These are phyloP conservation scores for Arctium minus DNA, from an alignment of 129 eudicot genomes.

Conservation along the genomic window DNA sequence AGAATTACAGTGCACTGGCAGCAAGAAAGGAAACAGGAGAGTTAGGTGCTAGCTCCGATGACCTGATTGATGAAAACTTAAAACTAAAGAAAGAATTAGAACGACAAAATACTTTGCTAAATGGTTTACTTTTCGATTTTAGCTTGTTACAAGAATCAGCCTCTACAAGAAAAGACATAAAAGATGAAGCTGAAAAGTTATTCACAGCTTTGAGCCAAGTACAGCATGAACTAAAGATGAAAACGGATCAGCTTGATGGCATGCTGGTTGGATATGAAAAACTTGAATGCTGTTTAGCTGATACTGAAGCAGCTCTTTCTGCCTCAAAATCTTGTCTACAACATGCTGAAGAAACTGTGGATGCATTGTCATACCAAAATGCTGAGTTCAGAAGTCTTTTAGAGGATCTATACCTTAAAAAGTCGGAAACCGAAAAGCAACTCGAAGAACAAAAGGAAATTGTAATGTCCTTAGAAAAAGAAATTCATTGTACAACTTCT, in stretches of 20 bases:
- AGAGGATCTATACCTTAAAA: constrained; percentile 55
- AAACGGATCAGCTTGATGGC: constrained; percentile 49
- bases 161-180: constrained; percentile 59
- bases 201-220: constrained; percentile 41
- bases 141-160: constrained; percentile 86
- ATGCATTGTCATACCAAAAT: constrained; percentile 55
- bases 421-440: constrained; percentile 61
- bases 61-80: constrained; percentile 31
- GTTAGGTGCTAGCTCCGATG: constrained; percentile 16
- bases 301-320: constrained; percentile 51
- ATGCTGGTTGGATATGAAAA: constrained; percentile 33
- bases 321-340: constrained; percentile 55
- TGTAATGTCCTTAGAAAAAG: constrained; percentile 61
- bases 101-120: constrained; percentile 50
- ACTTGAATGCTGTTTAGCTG: constrained; percentile 56
- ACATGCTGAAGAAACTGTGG: constrained; percentile 47
- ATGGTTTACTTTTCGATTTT: constrained; percentile 75
- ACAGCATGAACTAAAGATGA: constrained; percentile 49
- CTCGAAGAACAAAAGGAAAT: constrained; percentile 63
- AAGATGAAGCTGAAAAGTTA: constrained; percentile 67
- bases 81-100: constrained; percentile 56
- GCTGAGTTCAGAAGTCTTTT: constrained; percentile 51
- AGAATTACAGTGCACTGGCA: constrained; percentile 11
- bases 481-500: constrained; percentile 49
- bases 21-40: constrained; percentile 31